Evolutionary conservation across 169 alveolate species (phyloP).

Genomic region (Plasmodium vivax): DNA sequence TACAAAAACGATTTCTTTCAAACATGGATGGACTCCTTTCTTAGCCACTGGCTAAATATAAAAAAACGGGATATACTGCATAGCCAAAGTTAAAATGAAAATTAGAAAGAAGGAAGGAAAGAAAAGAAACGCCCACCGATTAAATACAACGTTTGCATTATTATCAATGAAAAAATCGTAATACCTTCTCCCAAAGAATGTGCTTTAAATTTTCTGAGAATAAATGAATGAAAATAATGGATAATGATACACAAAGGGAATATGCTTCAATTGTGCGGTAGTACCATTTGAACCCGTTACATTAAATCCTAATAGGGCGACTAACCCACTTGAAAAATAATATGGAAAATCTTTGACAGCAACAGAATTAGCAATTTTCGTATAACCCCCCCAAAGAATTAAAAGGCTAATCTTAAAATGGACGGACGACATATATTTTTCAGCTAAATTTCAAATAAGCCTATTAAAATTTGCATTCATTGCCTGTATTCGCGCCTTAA

Average conservation of each 20-base stretch:
- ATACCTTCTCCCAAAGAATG: neutral
- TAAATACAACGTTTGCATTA: neutral
- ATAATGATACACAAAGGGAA: neutral
- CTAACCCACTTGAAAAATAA: neutral
- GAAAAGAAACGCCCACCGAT: neutral
- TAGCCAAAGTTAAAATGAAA: neutral
- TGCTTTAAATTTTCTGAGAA: neutral
- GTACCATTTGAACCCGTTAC: neutral
- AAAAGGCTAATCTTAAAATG: neutral
- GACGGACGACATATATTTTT: neutral
- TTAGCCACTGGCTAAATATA: neutral
- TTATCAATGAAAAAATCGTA: neutral
- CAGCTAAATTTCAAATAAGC: neutral
- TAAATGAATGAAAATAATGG: neutral
- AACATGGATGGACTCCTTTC: neutral
- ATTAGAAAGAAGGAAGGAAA: slow-evolving; percentile 1
- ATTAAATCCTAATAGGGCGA: neutral
- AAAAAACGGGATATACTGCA: neutral
- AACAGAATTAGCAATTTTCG: neutral
- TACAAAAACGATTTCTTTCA: neutral
- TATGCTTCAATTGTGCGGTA: neutral
- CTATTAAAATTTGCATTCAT: neutral
- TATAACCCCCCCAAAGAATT: neutral
- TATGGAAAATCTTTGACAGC: neutral
- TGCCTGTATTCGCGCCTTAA: neutral